Base-by-base conservation (phyloP, 768 basidiomycete genomes). In the Suillus clintonianus region DNA sequence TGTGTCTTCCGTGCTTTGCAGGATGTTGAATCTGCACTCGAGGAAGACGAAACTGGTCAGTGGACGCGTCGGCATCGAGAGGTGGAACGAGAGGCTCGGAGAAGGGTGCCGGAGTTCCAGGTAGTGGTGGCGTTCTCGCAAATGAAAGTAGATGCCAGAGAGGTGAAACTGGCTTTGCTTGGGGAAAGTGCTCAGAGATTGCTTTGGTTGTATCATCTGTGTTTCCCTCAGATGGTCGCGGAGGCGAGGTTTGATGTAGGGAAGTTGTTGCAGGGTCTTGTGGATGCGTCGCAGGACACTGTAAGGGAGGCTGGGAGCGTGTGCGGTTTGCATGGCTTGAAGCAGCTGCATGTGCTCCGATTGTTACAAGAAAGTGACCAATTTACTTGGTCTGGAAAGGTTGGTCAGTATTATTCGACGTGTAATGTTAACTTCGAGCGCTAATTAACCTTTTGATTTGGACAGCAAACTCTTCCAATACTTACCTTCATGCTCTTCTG, bases 181-280 rank as follows among this genome's bases (percentile, higher is more conserved):
- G 84, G 89, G 0, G 96, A 98, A 77, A 84, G 85, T 57, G 87
- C 95, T 1, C 87, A 95, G 67, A 77, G 95, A 32, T 74, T 99
- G 47, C 78, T 97, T 64, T 91, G 90, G 85, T 81, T 96, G 57
- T 99, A 97, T 72, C 92, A 97, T 68, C 82, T 82, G 27, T 88
- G 86, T 64, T 74, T 96, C 34, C 92, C 94, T 0, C 79, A 83
- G 1, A 76, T 94, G 1, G 89, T 92, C 4, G 85, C 87, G 0
- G 94, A 95, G 72, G 87, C 87, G 32, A 82, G 88, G 57, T 98
- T 96, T 68, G 96, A 98, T 73, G 86, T 90, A 42, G 93, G 93
- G 2, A 94, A 94, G 73, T 71, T 96, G 24, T 75, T 95, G 34
- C 79, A 80, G 61, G 78, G 80, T 61, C 79, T 89, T 65, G 66